phyloP scores from a whole-genome alignment of 116 monocot genomes.

The Papilionanthe hybrid region DNA sequence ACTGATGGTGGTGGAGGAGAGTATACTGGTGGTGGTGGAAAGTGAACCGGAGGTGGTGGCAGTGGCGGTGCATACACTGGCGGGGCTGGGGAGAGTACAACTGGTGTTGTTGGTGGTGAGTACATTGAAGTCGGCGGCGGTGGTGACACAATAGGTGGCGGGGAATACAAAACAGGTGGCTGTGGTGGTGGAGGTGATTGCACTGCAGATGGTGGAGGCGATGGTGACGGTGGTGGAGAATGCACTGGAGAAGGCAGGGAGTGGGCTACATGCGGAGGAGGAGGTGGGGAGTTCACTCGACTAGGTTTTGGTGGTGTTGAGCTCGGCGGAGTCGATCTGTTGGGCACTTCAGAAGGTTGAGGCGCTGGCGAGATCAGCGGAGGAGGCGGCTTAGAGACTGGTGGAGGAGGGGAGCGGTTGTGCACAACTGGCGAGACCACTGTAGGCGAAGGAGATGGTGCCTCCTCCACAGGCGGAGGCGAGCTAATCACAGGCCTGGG shows the following conservation, averaged over 20 bases:
- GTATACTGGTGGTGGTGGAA: neutral
- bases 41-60: neutral
- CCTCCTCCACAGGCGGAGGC: too few species aligned
- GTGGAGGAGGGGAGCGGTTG: neutral
- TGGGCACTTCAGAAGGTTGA: neutral
- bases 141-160: neutral
- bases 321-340: neutral
- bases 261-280: neutral
- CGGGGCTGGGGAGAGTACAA: neutral
- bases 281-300: neutral
- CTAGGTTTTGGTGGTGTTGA: neutral
- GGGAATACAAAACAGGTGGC: too few species aligned
- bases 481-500: too few species aligned
- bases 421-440: neutral
- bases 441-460: neutral
- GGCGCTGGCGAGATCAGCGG: neutral
- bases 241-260: neutral
- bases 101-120: neutral
- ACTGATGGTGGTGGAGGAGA: slow-evolving; percentile 4
- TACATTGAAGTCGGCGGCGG: neutral
- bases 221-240: neutral
- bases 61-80: neutral
- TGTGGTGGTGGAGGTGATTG: neutral
- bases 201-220: neutral
- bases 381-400: neutral